Base-by-base conservation (phyloP, 805 yeast species). In the Saturnispora besseyi region DNA sequence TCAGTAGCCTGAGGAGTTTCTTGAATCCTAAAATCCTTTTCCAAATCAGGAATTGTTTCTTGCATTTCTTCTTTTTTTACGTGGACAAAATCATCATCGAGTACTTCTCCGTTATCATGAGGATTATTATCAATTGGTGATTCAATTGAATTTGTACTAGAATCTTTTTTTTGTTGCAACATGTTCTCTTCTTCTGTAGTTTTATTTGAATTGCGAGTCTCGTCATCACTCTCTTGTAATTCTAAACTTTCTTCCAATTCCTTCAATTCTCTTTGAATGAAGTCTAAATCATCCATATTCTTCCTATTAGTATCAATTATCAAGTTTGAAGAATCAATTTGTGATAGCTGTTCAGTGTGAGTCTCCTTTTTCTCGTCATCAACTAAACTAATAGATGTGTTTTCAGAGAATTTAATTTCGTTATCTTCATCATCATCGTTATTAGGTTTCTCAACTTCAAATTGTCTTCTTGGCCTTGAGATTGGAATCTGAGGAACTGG, bases 401-500 rank as follows among this genome's bases (percentile, higher is more conserved):
- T 11, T 18, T 8, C 12, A 18, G 40, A 18, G 7, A 12, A 18
- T 36, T 36, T 18, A 12, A 36, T 36, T 18, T 3, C 24, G 12
- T 36, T 12, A 18, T 9, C 12, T 3, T 15, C 26, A n/a, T 5
- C 24, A 11, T 15, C 22, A 18, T 5, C 3, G 11, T 18, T 22
- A 18, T 15, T 18, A 3, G 8, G 4, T 6, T 18, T 36, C 8
- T 36, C 40, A 18, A 15, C 40, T 12, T 18, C 10, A 15, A 8
- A 2, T 9, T 18, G 24, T 13, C 24, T 36, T 32, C 22, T n/a
- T 26, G 61, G 60, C 43, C 61, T 51, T 15, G 51, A 32, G 3
- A 51, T 42, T 29, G 60, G 60, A 7, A 55, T 9, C 4, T n/a
- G 36, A 1, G 62, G 63, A 29, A 22, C 18, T 7, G n/a, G 3